Conservation (phyloP, 495 filamentous ascomycete species). For the Aspergillus ostianus region DNA sequence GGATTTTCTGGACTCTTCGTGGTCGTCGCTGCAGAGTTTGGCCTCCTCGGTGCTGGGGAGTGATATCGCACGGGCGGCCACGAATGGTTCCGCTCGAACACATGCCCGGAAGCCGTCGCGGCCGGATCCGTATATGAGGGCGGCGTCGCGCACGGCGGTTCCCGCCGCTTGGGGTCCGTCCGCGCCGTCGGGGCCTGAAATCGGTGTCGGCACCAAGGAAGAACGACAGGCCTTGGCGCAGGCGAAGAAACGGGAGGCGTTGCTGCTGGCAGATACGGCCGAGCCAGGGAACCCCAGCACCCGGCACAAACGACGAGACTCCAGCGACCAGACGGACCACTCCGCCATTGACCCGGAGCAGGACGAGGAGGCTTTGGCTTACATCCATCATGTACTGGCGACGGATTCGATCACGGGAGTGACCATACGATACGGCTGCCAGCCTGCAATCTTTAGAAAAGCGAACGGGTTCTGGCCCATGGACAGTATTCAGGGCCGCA, state of each 20-base stretch:
- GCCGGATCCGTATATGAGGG: conserved; percentile 39
- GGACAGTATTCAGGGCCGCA: conserved; percentile 81
- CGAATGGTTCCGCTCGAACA: conserved; percentile 28
- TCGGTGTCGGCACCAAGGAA: conserved; percentile 56
- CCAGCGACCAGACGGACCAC: conserved; percentile 47
- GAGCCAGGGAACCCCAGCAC: conserved; percentile 41
- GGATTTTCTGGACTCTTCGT: conserved; percentile 50
- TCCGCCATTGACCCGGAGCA: conserved; percentile 45
- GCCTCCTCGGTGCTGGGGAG: conserved; percentile 54
- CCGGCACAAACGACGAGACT: conserved; percentile 59
- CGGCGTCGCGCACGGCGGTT: conserved; percentile 36
- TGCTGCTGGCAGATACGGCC: conserved; percentile 54
- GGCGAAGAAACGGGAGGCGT: conserved; percentile 61
- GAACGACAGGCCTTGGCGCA: conserved; percentile 56
- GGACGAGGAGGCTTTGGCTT: conserved; percentile 75
- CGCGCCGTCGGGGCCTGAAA: conserved; percentile 34
- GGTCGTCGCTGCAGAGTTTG: conserved; percentile 53
- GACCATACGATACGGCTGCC: conserved; percentile 83
- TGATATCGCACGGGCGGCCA: conserved; percentile 35
- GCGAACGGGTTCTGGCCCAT: conserved; percentile 93
- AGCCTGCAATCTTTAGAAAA: conserved; percentile 72
- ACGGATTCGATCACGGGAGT: conserved; percentile 87
- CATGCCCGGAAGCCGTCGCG: conserved; percentile 45
- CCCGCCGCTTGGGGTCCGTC: conserved; percentile 56
- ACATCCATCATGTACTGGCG: conserved; percentile 81